A percentile compares a stretch with the other conserved stretches of the same genome.
Conservation (phyloP, 768 basidiomycete species). For the Rhizopogon roseolus region DNA sequence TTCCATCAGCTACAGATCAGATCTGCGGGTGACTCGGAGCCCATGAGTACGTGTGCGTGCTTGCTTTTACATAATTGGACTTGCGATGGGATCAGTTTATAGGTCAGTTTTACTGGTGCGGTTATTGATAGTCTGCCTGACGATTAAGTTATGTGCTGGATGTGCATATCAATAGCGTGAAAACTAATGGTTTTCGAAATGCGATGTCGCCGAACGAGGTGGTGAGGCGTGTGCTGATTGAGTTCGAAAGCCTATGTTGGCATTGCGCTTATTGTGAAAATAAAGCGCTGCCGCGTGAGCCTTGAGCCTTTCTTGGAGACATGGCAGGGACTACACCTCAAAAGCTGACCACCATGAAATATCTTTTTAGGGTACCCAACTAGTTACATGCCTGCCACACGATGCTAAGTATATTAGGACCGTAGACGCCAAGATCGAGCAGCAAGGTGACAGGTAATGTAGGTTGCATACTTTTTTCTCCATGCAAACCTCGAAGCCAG, state of each 20-base stretch:
- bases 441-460: background rate
- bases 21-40: slow-evolving; percentile 89
- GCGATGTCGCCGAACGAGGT: too few relatives aligned
- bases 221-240: too few relatives aligned
- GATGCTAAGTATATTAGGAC: background rate
- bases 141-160: slow-evolving; percentile 35
- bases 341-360: background rate
- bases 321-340: background rate
- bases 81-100: background rate
- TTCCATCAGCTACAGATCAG: slow-evolving; percentile 96
- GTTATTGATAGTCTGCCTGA: background rate
- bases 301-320: too few relatives aligned
- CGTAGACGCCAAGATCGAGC: background rate
- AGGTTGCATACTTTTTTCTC: background rate
- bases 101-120: background rate
- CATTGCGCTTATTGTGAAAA: too few relatives aligned
- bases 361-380: too few relatives aligned
- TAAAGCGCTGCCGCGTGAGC: background rate
- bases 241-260: too few relatives aligned
- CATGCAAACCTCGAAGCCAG: background rate
- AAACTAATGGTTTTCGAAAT: slow-evolving; percentile 33
- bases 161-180: slow-evolving; percentile 71
- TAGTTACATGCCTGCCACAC: background rate
- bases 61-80: background rate
- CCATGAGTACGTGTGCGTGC: slow-evolving; percentile 61